Evolutionary conservation across 139 green algal species (phyloP).

Genomic region (Tetradesmus obliquus): DNA sequence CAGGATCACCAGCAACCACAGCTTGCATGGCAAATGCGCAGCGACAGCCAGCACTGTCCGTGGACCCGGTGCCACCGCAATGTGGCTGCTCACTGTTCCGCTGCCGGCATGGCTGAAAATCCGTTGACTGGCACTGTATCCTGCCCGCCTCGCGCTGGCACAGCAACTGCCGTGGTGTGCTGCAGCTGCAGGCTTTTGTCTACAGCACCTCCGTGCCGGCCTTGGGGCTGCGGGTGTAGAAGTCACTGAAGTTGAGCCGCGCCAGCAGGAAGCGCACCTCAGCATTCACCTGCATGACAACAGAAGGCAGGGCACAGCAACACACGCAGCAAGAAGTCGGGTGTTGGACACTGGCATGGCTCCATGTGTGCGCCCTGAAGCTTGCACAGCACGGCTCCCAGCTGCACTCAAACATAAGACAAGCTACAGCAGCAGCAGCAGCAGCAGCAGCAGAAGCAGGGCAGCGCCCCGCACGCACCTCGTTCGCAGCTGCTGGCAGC

Average conservation of each 20-base stretch:
- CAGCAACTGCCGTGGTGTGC: neutral
- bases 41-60: too few relatives aligned
- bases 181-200: neutral
- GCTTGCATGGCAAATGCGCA: too few relatives aligned
- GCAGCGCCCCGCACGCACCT: neutral
- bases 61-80: too few relatives aligned
- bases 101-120: too few relatives aligned
- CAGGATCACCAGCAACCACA: too few relatives aligned
- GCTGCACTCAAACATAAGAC: neutral
- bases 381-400: too few relatives aligned
- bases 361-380: too few relatives aligned
- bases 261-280: slow-evolving; percentile 81
- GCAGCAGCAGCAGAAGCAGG: neutral
- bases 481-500: slow-evolving; percentile 20
- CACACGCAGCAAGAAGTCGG: neutral
- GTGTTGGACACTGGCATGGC: too few relatives aligned
- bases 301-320: neutral
- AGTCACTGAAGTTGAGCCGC: slow-evolving; percentile 75
- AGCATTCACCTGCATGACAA: slow-evolving; percentile 57
- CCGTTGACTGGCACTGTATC: too few relatives aligned
- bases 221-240: slow-evolving; percentile 47
- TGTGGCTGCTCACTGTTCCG: too few relatives aligned
- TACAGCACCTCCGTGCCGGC: neutral
- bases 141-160: too few relatives aligned
- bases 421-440: neutral